Evolutionary conservation across 768 basidiomycete genomes (phyloP).

Genomic region (Agrocybe chaxingu): DNA sequence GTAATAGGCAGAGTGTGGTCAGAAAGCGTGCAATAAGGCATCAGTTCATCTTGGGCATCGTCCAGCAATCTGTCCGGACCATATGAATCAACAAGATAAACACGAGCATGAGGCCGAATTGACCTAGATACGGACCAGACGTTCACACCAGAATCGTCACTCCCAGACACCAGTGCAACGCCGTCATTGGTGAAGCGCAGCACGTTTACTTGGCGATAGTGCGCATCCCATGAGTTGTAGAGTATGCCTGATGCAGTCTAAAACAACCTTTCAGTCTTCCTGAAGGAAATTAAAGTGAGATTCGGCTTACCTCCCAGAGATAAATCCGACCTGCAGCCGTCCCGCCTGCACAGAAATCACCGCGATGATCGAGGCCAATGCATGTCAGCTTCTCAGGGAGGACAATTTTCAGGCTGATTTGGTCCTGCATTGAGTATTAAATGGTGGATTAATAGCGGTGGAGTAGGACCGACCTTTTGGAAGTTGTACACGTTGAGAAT

Average conservation of each 20-base stretch:
- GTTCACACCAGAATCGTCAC: constrained; percentile 85
- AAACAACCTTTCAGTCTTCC: constrained; percentile 7
- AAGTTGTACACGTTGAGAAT: constrained; percentile 89
- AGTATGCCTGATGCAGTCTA: constrained; percentile 93
- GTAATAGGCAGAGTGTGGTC: constrained; percentile 93
- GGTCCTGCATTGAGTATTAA: constrained; percentile 57
- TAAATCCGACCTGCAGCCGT: constrained; percentile 87
- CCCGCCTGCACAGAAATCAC: constrained; percentile 82
- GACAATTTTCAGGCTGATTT: constrained; percentile 81
- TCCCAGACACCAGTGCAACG: constrained; percentile 76
- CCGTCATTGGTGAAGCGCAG: constrained; percentile 84
- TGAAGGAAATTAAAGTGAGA: background rate
- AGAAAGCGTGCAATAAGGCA: constrained; percentile 75
- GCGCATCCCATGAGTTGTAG: constrained; percentile 90
- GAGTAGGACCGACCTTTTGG: constrained; percentile 66
- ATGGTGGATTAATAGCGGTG: constrained; percentile 5
- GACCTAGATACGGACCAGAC: constrained; percentile 91
- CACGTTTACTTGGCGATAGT: constrained; percentile 86
- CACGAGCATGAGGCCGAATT: constrained; percentile 26
- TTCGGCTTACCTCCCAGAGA: constrained; percentile 84
- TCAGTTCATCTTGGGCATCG: constrained; percentile 66
- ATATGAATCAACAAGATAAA: constrained; percentile 9
- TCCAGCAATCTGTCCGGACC: constrained; percentile 61
- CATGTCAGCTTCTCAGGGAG: constrained; percentile 88
- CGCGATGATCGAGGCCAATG: constrained; percentile 69